Base-by-base conservation (phyloP, 1,139 yeast species). In the Pichia sp. region DNA sequence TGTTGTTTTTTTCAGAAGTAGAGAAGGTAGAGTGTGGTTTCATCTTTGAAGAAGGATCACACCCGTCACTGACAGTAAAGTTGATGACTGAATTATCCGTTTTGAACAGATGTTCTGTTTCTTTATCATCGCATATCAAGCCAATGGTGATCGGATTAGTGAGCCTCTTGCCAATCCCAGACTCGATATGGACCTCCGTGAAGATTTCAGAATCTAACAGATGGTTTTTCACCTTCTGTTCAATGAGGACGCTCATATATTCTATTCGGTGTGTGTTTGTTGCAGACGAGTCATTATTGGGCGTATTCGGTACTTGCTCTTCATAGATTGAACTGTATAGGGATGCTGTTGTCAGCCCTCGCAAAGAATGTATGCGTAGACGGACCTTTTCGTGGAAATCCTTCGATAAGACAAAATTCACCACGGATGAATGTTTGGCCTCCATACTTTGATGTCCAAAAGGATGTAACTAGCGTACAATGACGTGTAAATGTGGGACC, bases 321-420 rank as follows among this genome's bases (percentile, higher is more conserved):
- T n/a, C n/a, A 12, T 8, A 32, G 11, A 36, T 32, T 7, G 27
- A 30, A 8, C 28, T 21, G 16, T 32, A 34, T 6, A 44, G 17
- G 5, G 33, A 14, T 1, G 38, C 29, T 5, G 44, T 23, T 2
- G 41, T 28, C 12, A 44, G n/a, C 16, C 47, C 47, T 11, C 17
- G 29, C 3, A 44, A 19, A 3, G 27, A 19, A 11, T 40, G 38
- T 21, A 44, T 24, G 19, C 37, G 39, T 9, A 44, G 18, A 17
- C 29, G 56, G 39, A 78, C 62, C 0, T 85, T 85, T 2, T 69
- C 58, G 22, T 70, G 65, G 18, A 87, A 59, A 52, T 86, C 94
- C 47, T 79, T 77, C 2, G 94, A 80, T 9, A 81, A 68, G 35
- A 86, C 86, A 58, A 84, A 85, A 32, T 55, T 56, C 14, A 50